phyloP scores from a whole-genome alignment of 2,329 filamentous ascomycete species.

The Aspergillus alliaceus region DNA sequence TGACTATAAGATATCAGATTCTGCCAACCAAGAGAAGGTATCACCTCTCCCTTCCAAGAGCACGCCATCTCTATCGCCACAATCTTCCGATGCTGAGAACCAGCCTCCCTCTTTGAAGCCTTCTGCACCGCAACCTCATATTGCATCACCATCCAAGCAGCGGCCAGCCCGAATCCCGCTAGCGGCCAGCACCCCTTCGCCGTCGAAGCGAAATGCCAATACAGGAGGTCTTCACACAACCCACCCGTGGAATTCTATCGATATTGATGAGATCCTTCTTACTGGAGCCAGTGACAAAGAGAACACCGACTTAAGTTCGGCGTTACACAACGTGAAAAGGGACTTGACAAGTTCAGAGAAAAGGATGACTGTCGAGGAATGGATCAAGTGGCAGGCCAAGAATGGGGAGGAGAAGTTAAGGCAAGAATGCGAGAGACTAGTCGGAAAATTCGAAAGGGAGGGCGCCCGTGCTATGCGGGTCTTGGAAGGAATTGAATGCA shows the following conservation, averaged over 20 bases:
- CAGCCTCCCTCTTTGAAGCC: conserved; percentile 69
- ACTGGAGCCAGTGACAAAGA: conserved; percentile 44
- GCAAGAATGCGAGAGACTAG: conserved; percentile 78
- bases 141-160: conserved; percentile 34
- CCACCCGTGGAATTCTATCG: conserved; percentile 69
- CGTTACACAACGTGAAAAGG: conserved; percentile 55
- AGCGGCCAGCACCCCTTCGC: conserved; percentile 53
- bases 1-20: conserved; percentile 9
- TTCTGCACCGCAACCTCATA: conserved; percentile 45
- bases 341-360: conserved; percentile 75
- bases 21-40: conserved; percentile 12
- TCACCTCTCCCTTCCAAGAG: conserved; percentile 39
- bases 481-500: conserved; percentile 69
- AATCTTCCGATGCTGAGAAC: conserved; percentile 79
- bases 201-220: conserved; percentile 59
- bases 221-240: conserved; percentile 55
- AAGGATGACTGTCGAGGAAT: conserved; percentile 90
- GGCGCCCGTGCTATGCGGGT: conserved; percentile 74
- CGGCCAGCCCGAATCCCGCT: conserved; percentile 44
- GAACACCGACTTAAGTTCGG: conserved; percentile 49
- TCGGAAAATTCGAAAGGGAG: conserved; percentile 79
- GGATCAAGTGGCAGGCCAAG: conserved; percentile 79
- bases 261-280: conserved; percentile 66
- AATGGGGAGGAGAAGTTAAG: conserved; percentile 78
- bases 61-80: conserved; percentile 67